Evolutionary conservation across 2,329 filamentous ascomycete genomes (phyloP).

Genomic region (Trichophyton benhamiae): DNA sequence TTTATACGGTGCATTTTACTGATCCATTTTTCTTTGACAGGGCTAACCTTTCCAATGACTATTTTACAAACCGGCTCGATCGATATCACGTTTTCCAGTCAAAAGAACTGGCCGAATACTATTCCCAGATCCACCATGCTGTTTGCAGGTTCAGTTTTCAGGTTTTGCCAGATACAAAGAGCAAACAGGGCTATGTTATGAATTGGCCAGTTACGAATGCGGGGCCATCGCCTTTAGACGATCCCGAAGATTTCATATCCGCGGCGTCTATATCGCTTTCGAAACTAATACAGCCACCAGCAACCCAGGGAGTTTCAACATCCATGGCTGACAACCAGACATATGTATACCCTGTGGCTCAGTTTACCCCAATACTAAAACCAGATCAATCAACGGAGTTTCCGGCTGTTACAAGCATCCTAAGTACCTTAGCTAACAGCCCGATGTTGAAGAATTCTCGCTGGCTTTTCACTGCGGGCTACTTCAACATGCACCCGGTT

Average conservation of each 20-base stretch:
- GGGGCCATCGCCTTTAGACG: constrained; percentile 59
- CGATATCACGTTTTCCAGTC: constrained; percentile 86
- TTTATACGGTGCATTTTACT: neutral
- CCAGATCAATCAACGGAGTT: constrained; percentile 80
- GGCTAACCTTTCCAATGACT: constrained; percentile 83
- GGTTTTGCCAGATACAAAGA: constrained; percentile 46
- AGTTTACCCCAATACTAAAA: constrained; percentile 72
- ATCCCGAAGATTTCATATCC: constrained; percentile 56
- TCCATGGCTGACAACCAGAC: constrained; percentile 45
- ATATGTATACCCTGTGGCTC: constrained; percentile 71
- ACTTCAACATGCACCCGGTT: constrained; percentile 89
- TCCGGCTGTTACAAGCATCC: constrained; percentile 62
- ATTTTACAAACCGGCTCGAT: constrained; percentile 93
- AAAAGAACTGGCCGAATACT: constrained; percentile 68
- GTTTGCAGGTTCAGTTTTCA: constrained; percentile 72
- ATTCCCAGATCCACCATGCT: constrained; percentile 60
- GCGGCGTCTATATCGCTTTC: constrained; percentile 55
- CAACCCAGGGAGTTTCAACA: constrained; percentile 21
- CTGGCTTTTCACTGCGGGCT: constrained; percentile 96
- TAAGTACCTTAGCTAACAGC: constrained; percentile 53
- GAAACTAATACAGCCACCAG: constrained; percentile 49
- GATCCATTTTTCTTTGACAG: constrained; percentile 24
- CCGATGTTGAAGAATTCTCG: constrained; percentile 52
- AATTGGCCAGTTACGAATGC: constrained; percentile 66
- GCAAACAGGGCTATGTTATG: constrained; percentile 39